Conservation (phyloP, 371 early-diverging fungal species). For the Mucor circinelloides region DNA sequence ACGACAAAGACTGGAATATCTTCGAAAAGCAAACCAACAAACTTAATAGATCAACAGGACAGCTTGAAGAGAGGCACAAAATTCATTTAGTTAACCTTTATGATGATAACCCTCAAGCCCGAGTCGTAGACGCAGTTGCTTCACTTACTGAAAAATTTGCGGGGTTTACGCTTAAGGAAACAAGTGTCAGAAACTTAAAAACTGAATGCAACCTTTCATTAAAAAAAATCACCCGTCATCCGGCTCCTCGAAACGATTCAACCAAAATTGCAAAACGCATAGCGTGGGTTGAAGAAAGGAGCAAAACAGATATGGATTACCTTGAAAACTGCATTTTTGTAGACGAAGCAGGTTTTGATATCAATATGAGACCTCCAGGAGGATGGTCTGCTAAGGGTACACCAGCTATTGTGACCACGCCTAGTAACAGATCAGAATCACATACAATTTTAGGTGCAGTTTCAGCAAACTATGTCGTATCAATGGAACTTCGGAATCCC, state of each 20-base stretch:
- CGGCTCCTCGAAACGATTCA: slow-evolving; percentile 6
- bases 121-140: slow-evolving; percentile 10
- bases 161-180: neutral
- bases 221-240: slow-evolving; percentile 8
- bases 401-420: slow-evolving; percentile 9
- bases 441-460: slow-evolving; percentile 15
- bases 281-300: slow-evolving; percentile 14
- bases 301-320: too few species aligned
- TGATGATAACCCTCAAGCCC: slow-evolving; percentile 13
- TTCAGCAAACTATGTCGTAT: slow-evolving; percentile 17
- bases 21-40: too few species aligned
- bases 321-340: too few species aligned
- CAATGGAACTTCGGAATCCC: slow-evolving; percentile 19
- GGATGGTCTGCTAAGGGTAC: slow-evolving; percentile 11
- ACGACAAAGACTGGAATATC: too few species aligned
- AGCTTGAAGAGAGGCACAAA: slow-evolving; percentile 12
- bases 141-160: slow-evolving; percentile 15
- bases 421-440: slow-evolving; percentile 12
- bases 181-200: slow-evolving; percentile 8
- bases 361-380: slow-evolving; percentile 15
- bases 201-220: slow-evolving; percentile 18
- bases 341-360: slow-evolving; percentile 17
- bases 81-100: slow-evolving; percentile 13
- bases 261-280: slow-evolving; percentile 11
- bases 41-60: slow-evolving; percentile 12